Conservation (phyloP, 2,329 filamentous ascomycete genomes). For the Colletotrichum navitas region DNA sequence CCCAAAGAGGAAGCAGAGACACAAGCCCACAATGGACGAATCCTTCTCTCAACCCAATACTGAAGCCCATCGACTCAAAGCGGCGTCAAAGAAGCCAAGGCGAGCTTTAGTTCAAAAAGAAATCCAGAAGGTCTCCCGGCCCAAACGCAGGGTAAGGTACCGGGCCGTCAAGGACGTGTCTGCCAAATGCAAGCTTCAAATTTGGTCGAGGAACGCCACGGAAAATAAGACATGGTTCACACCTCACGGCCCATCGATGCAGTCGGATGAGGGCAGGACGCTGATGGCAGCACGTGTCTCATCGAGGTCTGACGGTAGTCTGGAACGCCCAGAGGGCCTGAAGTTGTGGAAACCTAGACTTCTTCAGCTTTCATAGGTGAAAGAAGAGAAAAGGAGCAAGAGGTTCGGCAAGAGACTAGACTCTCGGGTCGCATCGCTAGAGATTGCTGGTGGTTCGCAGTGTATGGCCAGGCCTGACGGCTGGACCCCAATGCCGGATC, state of each 20-base stretch:
- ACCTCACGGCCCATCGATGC: neutral
- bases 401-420: neutral
- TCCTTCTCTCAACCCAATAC: neutral
- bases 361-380: neutral
- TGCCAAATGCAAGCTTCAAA: neutral
- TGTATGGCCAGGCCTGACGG: neutral
- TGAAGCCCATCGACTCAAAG: neutral
- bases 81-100: neutral
- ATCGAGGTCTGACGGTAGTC: neutral
- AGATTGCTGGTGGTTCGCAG: neutral
- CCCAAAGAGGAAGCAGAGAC: neutral
- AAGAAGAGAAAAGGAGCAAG: neutral
- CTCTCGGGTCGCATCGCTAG: neutral
- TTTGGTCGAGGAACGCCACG: neutral
- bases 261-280: neutral
- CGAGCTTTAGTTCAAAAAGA: neutral
- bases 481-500: constrained; percentile 6
- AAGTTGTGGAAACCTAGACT: neutral
- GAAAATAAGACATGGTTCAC: neutral
- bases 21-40: neutral
- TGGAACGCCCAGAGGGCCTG: constrained; percentile 1
- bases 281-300: neutral
- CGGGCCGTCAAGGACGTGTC: neutral
- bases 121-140: neutral
- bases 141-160: neutral